These are phyloP conservation scores for Noccaea bulbosa DNA, from an alignment of 345 rosid species.

Conservation along the genomic window DNA sequence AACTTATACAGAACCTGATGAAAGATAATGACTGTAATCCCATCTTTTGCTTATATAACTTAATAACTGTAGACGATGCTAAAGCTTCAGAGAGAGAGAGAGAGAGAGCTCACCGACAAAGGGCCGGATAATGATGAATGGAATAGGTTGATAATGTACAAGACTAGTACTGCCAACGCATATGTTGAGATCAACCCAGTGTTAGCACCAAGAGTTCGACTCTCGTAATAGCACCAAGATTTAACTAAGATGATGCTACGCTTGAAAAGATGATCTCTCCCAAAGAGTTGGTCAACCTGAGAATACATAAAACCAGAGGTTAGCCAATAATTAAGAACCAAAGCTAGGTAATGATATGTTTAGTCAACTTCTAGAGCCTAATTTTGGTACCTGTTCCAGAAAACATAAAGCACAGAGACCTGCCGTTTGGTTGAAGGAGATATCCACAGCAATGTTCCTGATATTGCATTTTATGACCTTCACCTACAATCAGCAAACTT, in stretches of 20 bases:
- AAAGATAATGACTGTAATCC: background rate
- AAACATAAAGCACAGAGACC: slow-evolving; percentile 80
- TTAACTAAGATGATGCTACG: slow-evolving; percentile 75
- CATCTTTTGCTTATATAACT: slow-evolving; percentile 9
- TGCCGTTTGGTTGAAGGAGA: slow-evolving; percentile 79
- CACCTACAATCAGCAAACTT: slow-evolving; percentile 56
- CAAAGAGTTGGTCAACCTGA: slow-evolving; percentile 72
- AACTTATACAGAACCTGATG: slow-evolving; percentile 70
- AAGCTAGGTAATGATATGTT: background rate
- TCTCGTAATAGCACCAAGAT: slow-evolving; percentile 97
- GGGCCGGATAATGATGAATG: slow-evolving; percentile 74
- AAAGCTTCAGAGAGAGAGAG: slow-evolving; percentile 17
- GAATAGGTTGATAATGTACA: slow-evolving; percentile 72
- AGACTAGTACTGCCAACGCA: slow-evolving; percentile 78
- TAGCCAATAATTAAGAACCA: slow-evolving; percentile 4
- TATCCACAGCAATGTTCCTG: slow-evolving; percentile 68
- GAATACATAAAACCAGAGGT: slow-evolving; percentile 11
- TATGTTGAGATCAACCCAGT: slow-evolving; percentile 84
- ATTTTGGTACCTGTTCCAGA: slow-evolving; percentile 65
- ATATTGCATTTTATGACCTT: slow-evolving; percentile 74
- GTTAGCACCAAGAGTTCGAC: slow-evolving; percentile 90
- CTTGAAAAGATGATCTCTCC: slow-evolving; percentile 83
- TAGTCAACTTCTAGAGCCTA: slow-evolving; percentile 7
- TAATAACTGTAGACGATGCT: slow-evolving; percentile 10
- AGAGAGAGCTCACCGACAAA: slow-evolving; percentile 58